Conservation (phyloP, 2,329 filamentous ascomycete genomes). For the Pseudogymnoascus sp. region DNA sequence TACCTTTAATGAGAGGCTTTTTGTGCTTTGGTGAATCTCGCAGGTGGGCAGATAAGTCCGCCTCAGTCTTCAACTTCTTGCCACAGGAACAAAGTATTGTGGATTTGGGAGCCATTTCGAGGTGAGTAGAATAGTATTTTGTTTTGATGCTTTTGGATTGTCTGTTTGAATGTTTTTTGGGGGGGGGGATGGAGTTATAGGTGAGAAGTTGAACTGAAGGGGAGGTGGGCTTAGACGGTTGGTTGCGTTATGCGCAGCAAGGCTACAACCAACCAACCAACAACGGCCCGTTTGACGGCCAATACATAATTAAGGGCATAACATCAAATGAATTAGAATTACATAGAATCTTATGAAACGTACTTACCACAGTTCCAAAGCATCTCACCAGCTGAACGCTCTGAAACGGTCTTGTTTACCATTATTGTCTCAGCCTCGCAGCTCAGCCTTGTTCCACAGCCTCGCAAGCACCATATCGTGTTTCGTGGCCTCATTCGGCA, state of each 20-base stretch:
- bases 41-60: background rate
- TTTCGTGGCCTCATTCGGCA: slow-evolving; percentile 1
- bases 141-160: background rate
- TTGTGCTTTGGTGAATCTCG: background rate
- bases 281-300: background rate
- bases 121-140: background rate
- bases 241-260: background rate
- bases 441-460: background rate
- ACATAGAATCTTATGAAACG: background rate
- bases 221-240: background rate
- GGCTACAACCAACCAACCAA: background rate
- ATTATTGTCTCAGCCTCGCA: background rate
- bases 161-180: background rate
- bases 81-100: background rate
- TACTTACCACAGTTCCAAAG: background rate
- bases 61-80: background rate
- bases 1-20: background rate
- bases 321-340: background rate
- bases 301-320: background rate
- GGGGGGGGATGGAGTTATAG: background rate
- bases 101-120: background rate
- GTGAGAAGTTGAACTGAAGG: background rate
- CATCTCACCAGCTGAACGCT: background rate
- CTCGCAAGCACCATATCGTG: background rate
- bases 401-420: background rate